These are phyloP conservation scores for Acidiella bohemica DNA, from an alignment of 495 filamentous ascomycete genomes.

Conservation along the genomic window DNA sequence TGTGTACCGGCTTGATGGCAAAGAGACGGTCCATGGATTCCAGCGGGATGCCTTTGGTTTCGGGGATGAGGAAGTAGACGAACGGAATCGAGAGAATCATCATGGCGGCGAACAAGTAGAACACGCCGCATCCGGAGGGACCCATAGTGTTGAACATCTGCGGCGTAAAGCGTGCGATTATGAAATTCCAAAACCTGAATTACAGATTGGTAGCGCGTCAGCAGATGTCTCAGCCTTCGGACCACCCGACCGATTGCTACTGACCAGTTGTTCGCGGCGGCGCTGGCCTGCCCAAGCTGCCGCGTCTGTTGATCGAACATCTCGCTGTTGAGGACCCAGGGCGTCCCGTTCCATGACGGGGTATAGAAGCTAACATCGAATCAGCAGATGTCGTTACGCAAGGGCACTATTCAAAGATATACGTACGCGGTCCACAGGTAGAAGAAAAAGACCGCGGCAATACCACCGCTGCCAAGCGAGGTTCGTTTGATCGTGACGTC, in stretches of 20 bases:
- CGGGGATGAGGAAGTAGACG: slow-evolving; percentile 33
- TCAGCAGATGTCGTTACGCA: no score
- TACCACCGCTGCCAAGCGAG: slow-evolving; percentile 41
- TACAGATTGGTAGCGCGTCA: no score
- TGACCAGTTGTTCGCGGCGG: slow-evolving; percentile 60
- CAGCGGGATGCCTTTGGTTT: slow-evolving; percentile 30
- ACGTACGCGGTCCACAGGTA: slow-evolving; percentile 66
- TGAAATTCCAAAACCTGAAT: slow-evolving; percentile 33
- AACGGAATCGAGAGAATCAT: slow-evolving; percentile 56
- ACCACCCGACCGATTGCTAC: no score
- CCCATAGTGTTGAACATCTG: slow-evolving; percentile 61
- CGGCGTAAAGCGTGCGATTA: slow-evolving; percentile 56
- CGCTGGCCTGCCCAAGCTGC: slow-evolving; percentile 51
- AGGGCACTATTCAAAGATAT: no score
- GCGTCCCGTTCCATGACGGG: slow-evolving; percentile 55
- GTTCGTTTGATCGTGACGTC: slow-evolving; percentile 30
- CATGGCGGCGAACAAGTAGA: slow-evolving; percentile 64
- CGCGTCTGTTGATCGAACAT: slow-evolving; percentile 28
- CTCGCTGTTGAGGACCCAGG: slow-evolving; percentile 25
- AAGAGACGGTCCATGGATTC: slow-evolving; percentile 41
- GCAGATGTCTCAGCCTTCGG: no score
- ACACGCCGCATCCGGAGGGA: slow-evolving; percentile 45
- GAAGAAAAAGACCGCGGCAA: slow-evolving; percentile 65
- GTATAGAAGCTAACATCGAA: no score
- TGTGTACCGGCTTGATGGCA: slow-evolving; percentile 39